phyloP scores from a whole-genome alignment of 2,329 filamentous ascomycete species.

The Colletotrichum coccodes region DNA sequence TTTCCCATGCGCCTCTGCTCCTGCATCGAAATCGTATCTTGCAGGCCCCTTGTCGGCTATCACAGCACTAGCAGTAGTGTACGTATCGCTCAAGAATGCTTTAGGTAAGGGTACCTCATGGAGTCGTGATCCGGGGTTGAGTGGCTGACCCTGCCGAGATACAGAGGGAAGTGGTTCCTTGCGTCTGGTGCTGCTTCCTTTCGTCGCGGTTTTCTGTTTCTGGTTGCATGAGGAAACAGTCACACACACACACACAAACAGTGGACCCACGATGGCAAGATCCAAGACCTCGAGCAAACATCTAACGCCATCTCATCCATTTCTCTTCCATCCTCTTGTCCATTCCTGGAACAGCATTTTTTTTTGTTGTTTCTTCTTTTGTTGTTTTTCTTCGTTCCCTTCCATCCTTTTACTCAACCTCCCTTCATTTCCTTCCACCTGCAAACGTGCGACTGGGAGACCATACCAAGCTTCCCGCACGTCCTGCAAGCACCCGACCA shows the following conservation, averaged over 20 bases:
- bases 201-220: not conserved
- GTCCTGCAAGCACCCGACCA: not conserved
- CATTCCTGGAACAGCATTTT: not conserved
- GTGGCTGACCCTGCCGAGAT: not conserved
- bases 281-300: slow-evolving; percentile 12
- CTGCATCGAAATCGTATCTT: not conserved
- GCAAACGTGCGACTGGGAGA: not conserved
- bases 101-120: not conserved
- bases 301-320: not conserved
- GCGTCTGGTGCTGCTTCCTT: slow-evolving; percentile 4
- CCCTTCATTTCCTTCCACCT: not conserved
- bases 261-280: slow-evolving; percentile 4
- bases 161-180: slow-evolving; percentile 12
- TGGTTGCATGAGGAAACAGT: not conserved
- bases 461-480: not conserved
- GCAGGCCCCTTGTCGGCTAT: not conserved
- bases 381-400: not conserved
- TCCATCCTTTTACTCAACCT: not conserved
- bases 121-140: not conserved
- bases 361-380: not conserved
- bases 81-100: not conserved
- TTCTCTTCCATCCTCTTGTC: not conserved
- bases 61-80: no score
- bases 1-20: slow-evolving; percentile 4
- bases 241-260: not conserved